Base-by-base conservation (phyloP, 805 yeast genomes). In the Myxozyma nipponensis region DNA sequence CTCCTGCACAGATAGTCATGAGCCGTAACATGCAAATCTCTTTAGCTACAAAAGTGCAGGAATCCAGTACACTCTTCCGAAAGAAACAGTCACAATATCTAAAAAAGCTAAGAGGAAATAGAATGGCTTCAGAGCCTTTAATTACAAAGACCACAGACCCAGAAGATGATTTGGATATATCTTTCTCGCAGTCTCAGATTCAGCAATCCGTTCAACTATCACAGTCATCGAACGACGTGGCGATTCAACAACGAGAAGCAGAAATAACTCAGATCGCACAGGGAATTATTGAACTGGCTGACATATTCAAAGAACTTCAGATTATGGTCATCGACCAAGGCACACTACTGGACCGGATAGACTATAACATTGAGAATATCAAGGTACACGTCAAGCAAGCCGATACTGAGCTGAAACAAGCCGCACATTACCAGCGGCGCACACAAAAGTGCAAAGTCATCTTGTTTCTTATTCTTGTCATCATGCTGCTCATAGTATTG, bases 241-340 rank as follows among this genome's bases (percentile, higher is more conserved):
- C 69, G 47, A 66, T 86, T 34, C 77, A 79, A 48, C 87, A 85
- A 59, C 75, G 98, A 47, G 98, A 93, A 63, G 78, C 82, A 46
- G 98, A 91, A 63, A 93, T 93, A 46, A 84, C 85, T 28, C 85
- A 84, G 58, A 76, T 93, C 47, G 98, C 98, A 3, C 87, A 86
- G 73, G 96, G 97, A 45, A 95, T 93, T 40, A 72, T 91, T 37
- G 99, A 93, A 65, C 86, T 93, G 1, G 85, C 95, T 26, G 87
- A 91, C 1, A 91, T 93, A 40, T 93, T 93, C 72, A 84, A 85
- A 65, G 98, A 93, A 63, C 78, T 93, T 78, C 97, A 95, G 63
- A 79, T 82, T 35, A 74, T 93, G 76, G 86, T 93, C 39, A 84
- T 93, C 49, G 98, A 93, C 63, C 98, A 93, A 69, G 98, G 98